Evolutionary conservation across 768 basidiomycete genomes (phyloP), one percentile per base, ranked within the genome.

Genomic region (Tricholomella constricta): DNA sequence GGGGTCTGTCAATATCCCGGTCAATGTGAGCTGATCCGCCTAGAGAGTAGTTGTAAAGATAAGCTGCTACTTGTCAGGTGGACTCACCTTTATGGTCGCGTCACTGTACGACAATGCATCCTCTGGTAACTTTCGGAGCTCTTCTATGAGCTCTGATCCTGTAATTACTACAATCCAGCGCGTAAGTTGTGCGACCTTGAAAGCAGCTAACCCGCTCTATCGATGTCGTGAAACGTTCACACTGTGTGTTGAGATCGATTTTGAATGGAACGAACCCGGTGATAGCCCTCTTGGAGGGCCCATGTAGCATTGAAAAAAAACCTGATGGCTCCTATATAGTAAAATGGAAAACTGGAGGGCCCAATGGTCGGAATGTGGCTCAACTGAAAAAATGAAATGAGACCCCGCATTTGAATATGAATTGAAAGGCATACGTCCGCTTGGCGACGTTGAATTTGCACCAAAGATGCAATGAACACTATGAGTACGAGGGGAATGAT

Each of bases 291-390:
- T 11, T 56, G 20, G 11, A 59, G 36, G 9, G 31, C 7, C n/a
- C n/a, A 44, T 12, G 17, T n/a, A n/a, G 51, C 40, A 37, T 54
- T 11, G 4, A 34, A 61, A 1, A 61, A 17, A 34, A 59, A 68
- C 19, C 42, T 31, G 6, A 67, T 46, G 15, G 65, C 61, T 25
- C 59, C 63, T 7, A 66, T 44, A 35, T 64, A 70, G 11, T 56
- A 65, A 17, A 61, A 56, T 6, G 56, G 57, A n/a, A 52, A 45
- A 2, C 6, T 25, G 10, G 54, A 45, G 35, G 34, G 45, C 35
- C 70, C 69, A 14, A 62, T 32, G 10, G 62, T 55, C 19, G 65
- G 67, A 23, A 70, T 69, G 31, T 62, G 58, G 19, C 54, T 61
- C 14, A 69, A 53, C 70, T 71, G 44, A 5, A 6, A 22, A 36